Evolutionary conservation across 2,329 filamentous ascomycete species (phyloP), one percentile per base, ranked within the genome.

Genomic region (Ceratocystis variospora): DNA sequence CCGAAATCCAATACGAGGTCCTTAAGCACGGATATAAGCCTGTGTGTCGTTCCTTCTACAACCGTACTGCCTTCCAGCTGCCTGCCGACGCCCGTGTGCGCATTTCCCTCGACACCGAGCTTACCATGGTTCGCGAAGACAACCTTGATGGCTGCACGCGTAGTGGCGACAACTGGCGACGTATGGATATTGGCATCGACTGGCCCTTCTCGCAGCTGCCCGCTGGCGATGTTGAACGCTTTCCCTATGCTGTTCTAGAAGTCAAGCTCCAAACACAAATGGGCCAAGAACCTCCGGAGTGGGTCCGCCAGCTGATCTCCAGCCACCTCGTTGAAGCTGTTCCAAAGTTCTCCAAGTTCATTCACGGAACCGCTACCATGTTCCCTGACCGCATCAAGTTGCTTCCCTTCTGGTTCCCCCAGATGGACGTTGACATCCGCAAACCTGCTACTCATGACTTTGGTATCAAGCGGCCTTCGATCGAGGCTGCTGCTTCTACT

Each of bases 261-360:
- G 94, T 99, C 70, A 99, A 99, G 79, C 83, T 99, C 22, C 94
- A 99, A 77, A 99, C 94, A 0, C 93, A 96, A 75, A 86, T 89
- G 66, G 94, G 94, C 48, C 92, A 96, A 75, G 91, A 96, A 73
- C 90, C 94, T 15, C 94, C 94, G 0, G 89, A 95, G 73, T 99
- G 94, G 94, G 93, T 99, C 71, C 87, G 91, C 25, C 90, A 97
- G 73, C 82, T 99, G 63, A 96, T 91, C 57, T 83, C 90, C 12
- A 96, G 91, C 69, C 94, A 99, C 77, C 81, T 99, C 17, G 94
- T 99, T 1, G 94, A 99, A 77, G 92, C 94, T n/a, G 92, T 99
- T 1, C 94, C 94, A 69, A 99, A 99, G 74, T 99, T 97, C 77
- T 96, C 91, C 73, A 99, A 99, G 77, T 99, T 97, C 75, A 97